A percentile compares a stretch with the other conserved stretches of the same genome.
Evolutionary conservation across 108 stramenopile species (phyloP).

Genomic region (Cyclostephanos invisitatus): DNA sequence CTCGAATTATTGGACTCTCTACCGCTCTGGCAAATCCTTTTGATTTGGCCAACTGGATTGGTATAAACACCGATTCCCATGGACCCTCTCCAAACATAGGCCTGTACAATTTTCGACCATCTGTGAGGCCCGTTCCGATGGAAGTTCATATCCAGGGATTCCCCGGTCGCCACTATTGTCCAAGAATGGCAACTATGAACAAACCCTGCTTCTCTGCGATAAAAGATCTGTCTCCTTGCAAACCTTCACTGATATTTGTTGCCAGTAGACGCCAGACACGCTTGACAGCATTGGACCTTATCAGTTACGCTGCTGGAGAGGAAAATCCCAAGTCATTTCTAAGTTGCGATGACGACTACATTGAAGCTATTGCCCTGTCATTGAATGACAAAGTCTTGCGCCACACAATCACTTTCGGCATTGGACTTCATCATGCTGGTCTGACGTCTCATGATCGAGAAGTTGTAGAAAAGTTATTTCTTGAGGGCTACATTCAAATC

Average conservation of each 20-base stretch:
- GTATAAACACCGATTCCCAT: constrained; percentile 69
- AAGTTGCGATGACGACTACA: constrained; percentile 72
- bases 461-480: constrained; percentile 90
- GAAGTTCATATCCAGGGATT: constrained; percentile 95
- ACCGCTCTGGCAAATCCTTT: constrained; percentile 96
- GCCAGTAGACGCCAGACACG: constrained; percentile 83
- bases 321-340: constrained; percentile 79
- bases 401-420: constrained; percentile 95
- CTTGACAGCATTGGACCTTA: constrained; percentile 94
- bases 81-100: constrained; percentile 47
- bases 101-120: constrained; percentile 96
- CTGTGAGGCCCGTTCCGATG: constrained; percentile 95
- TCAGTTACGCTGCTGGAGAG: constrained; percentile 84
- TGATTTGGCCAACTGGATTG: constrained; percentile 98
- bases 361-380: constrained; percentile 64
- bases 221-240: constrained; percentile 87
- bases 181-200: constrained; percentile 99
- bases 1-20: constrained; percentile 93
- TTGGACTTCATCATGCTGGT: constrained; percentile 99
- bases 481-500: constrained; percentile 91
- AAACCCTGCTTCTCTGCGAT: constrained; percentile 98
- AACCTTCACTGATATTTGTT: constrained; percentile 96
- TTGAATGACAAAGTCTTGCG: constrained; percentile 87
- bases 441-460: constrained; percentile 60
- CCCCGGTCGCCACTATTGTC: constrained; percentile 92